Conservation (phyloP, 768 basidiomycete species). For the Cystofilobasidium macerans region DNA sequence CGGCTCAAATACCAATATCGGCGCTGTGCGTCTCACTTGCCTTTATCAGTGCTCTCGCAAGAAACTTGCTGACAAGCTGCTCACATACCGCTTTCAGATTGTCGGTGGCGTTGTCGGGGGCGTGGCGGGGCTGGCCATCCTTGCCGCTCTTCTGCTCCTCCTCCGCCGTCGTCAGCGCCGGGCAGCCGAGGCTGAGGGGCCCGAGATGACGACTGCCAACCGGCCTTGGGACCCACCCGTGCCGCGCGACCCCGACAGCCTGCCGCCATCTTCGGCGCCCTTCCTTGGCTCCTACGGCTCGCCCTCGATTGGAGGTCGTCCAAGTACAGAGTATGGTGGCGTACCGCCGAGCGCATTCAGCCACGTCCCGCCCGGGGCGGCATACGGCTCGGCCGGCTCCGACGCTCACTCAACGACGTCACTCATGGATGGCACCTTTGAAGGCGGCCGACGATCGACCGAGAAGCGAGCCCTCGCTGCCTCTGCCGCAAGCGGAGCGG, state of each 20-base stretch:
- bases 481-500: not conserved
- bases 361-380: slow-evolving; percentile 19
- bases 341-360: slow-evolving; percentile 18
- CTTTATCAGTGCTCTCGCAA: not conserved
- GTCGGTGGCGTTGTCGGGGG: slow-evolving; percentile 38
- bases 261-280: slow-evolving; percentile 6
- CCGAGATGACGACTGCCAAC: slow-evolving; percentile 19
- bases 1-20: not conserved
- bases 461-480: slow-evolving; percentile 12
- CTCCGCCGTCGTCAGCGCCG: slow-evolving; percentile 30
- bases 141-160: slow-evolving; percentile 32
- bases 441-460: slow-evolving; percentile 7
- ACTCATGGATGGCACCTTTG: not conserved
- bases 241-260: slow-evolving; percentile 15
- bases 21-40: not conserved
- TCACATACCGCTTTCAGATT: slow-evolving; percentile 29
- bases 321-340: not conserved
- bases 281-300: not conserved
- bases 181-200: slow-evolving; percentile 11
- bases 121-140: slow-evolving; percentile 30
- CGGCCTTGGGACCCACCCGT: slow-evolving; percentile 24
- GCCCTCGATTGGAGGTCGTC: not conserved
- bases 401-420: slow-evolving; percentile 1
- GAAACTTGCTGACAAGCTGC: not conserved
- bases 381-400: not conserved